phyloP scores from a whole-genome alignment of 2,329 filamentous ascomycete genomes.

The Cyclaneusma minus region DNA sequence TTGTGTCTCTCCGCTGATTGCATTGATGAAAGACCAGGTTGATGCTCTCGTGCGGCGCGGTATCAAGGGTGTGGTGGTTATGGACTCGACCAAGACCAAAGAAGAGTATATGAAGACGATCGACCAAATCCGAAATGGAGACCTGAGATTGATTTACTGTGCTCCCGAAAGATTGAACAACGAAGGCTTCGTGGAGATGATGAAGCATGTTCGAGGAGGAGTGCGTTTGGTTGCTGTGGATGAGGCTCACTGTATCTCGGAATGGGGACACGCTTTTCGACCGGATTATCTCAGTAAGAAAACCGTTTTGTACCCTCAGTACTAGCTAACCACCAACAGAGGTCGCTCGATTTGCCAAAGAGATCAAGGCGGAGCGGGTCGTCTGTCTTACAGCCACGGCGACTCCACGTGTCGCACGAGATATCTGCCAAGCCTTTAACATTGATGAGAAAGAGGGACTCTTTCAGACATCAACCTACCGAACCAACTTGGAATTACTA shows the following conservation, averaged over 20 bases:
- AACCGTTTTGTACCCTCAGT: background rate
- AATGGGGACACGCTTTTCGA: constrained; percentile 34
- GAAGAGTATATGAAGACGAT: constrained; percentile 24
- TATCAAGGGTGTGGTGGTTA: constrained; percentile 34
- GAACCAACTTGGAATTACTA: constrained; percentile 36
- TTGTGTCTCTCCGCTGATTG: constrained; percentile 39
- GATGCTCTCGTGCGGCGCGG: constrained; percentile 33
- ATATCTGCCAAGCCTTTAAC: constrained; percentile 35
- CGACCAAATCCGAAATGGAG: constrained; percentile 29
- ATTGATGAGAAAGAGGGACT: constrained; percentile 32
- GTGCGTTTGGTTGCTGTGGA: constrained; percentile 40
- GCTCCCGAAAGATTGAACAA: constrained; percentile 46
- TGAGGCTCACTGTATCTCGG: constrained; percentile 43
- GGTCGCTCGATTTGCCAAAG: constrained; percentile 37
- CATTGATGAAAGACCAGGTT: constrained; percentile 45
- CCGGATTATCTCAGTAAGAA: constrained; percentile 31
- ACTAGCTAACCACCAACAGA: constrained; percentile 7
- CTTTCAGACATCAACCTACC: constrained; percentile 42
- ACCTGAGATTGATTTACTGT: constrained; percentile 38
- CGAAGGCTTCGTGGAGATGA: constrained; percentile 39
- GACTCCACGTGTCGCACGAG: constrained; percentile 36
- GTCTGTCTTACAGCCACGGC: constrained; percentile 45
- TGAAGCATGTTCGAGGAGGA: constrained; percentile 36
- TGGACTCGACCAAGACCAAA: constrained; percentile 37
- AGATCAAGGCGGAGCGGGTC: constrained; percentile 40